Evolutionary conservation across 768 basidiomycete species (phyloP).

Genomic region (Clathrus columnatus): DNA sequence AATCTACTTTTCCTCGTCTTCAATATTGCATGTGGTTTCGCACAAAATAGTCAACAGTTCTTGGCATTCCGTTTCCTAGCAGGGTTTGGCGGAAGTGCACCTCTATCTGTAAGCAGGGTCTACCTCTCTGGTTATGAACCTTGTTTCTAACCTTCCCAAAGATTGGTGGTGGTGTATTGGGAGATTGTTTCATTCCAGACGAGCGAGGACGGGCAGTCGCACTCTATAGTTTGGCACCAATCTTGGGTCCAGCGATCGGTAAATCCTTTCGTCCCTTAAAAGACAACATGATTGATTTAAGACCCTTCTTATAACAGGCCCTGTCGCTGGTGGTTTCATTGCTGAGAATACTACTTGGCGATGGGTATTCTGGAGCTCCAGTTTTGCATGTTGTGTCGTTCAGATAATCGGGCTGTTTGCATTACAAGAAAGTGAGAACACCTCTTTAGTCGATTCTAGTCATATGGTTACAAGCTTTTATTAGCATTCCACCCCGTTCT

Average conservation of each 20-base stretch:
- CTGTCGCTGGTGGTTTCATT: slow-evolving; percentile 23
- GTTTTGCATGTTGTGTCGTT: slow-evolving; percentile 44
- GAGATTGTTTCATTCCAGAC: slow-evolving; percentile 17
- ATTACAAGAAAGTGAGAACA: slow-evolving; percentile 52
- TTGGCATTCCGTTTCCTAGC: slow-evolving; percentile 62
- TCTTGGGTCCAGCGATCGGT: slow-evolving; percentile 58
- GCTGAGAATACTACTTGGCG: slow-evolving; percentile 57
- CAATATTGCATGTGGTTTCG: slow-evolving; percentile 59
- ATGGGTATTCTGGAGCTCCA: slow-evolving; percentile 71
- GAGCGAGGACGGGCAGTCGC: slow-evolving; percentile 12
- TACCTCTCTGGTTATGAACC: background rate
- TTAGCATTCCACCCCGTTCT: slow-evolving; percentile 23
- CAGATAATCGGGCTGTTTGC: slow-evolving; percentile 48
- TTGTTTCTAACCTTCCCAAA: slow-evolving; percentile 13
- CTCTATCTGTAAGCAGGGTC: slow-evolving; percentile 36
- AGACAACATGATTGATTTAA: slow-evolving; percentile 50
- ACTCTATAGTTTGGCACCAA: slow-evolving; percentile 38
- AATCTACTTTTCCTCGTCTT: slow-evolving; percentile 55
- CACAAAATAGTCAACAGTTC: slow-evolving; percentile 42
- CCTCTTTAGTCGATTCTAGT: background rate
- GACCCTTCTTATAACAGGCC: slow-evolving; percentile 16
- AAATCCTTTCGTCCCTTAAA: background rate
- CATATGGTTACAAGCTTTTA: background rate
- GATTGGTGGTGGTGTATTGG: slow-evolving; percentile 51
- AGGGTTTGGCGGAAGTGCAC: slow-evolving; percentile 67